These are phyloP conservation scores for Wallacemonas rigidus DNA, from an alignment of 208 protist species.

Conservation along the genomic window DNA sequence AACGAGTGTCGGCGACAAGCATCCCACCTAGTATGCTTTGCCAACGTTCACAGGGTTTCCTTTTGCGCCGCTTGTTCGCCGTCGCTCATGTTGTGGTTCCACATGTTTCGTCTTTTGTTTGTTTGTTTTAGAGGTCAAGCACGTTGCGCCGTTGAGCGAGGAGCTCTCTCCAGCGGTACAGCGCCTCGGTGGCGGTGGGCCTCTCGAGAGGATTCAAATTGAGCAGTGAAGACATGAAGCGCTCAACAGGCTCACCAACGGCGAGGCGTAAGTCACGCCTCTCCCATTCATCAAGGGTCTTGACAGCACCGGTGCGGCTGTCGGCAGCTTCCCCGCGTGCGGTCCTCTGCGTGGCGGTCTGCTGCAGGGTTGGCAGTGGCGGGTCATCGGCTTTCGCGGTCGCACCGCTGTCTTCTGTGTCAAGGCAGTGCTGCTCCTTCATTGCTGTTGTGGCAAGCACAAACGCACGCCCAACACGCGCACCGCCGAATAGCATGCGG, in stretches of 20 bases:
- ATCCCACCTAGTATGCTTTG: not conserved
- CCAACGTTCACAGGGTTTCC: not conserved
- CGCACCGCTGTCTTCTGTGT: not conserved
- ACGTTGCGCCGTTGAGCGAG: constrained; percentile 15
- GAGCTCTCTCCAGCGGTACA: constrained; percentile 62
- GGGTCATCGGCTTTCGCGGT: not conserved
- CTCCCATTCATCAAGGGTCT: constrained; percentile 55
- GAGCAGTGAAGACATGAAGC: constrained; percentile 60
- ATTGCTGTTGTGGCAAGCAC: constrained; percentile 36
- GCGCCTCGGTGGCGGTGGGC: constrained; percentile 59
- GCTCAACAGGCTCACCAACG: constrained; percentile 48
- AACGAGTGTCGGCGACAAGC: not conserved
- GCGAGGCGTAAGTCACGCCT: constrained; percentile 38
- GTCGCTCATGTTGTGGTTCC: not conserved
- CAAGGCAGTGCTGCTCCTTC: not conserved
- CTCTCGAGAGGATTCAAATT: constrained; percentile 61
- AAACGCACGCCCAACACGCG: constrained; percentile 56
- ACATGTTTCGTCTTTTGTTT: not conserved
- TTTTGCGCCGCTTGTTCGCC: not conserved
- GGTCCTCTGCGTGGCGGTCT: not conserved
- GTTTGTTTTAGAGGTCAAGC: not conserved
- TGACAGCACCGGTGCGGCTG: constrained; percentile 3
- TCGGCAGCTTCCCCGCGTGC: not conserved
- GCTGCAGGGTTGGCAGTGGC: not conserved
- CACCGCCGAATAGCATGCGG: constrained; percentile 78